Evolutionary conservation across 73 alveolate genomes (phyloP), one percentile per base, ranked within the genome.

Genomic region (Chromera velia): DNA sequence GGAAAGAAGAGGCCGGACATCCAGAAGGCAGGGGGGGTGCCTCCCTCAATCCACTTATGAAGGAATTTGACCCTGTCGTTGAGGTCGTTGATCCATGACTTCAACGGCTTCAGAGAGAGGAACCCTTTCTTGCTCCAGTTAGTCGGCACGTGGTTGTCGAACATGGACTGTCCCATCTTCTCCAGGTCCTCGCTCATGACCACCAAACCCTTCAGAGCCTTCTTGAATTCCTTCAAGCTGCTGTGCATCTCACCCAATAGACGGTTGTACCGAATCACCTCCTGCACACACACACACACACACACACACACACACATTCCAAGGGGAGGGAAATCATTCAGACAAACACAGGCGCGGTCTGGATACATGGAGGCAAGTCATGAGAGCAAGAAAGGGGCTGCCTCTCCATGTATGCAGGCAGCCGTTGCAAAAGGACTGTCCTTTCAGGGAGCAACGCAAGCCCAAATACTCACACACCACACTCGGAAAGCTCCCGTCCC

Each of bases 41-140:
- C 98, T 68, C 88, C 86, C 29, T 81, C 75, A 72, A 92, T 92
- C 98, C 98, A 91, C 69, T 89, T 91, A n/a, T 84, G 70, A 81
- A 93, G 84, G 96, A 94, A 95, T 79, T 88, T 81, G 32, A 95
- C 88, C 70, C 99, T 88, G 81, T 91, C 98, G 71, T 93, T 86
- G 55, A 94, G 84, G 73, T 95, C 99, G 73, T 92, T 88, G 79
- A 96, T 85, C 99, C 99, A 95, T 27, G 98, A 90, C 32, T 96
- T 96, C 70, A 96, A 89, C 26, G 99, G 99, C 81, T 97, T 97
- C 73, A 97, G 89, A 70, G 99, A 95, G 26, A 96, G 92, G 94
- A 95, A 97, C 32, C 98, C 99, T 24, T 87, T 90, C 24, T 91
- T 94, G 34, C 97, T 93, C 99, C 99, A 96, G 30, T 10, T 22